phyloP scores from a whole-genome alignment of 2,329 filamentous ascomycete genomes.

The Alternaria ethzedia region DNA sequence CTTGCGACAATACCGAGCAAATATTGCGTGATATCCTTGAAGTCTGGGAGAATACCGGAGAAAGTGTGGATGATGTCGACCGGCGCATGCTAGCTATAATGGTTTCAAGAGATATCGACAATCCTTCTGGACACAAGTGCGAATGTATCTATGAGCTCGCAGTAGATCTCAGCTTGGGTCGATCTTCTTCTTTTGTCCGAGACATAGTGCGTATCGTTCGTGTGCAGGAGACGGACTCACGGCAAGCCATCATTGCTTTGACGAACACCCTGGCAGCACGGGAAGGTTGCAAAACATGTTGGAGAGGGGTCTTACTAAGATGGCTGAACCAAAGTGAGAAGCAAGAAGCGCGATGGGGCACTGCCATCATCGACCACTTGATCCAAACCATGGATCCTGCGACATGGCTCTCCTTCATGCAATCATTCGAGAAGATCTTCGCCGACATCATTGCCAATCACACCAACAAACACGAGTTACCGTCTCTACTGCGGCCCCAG shows the following conservation, averaged over 20 bases:
- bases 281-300: conserved; percentile 20
- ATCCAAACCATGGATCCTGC: conserved; percentile 22
- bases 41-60: conserved; percentile 25
- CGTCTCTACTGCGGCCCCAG: conserved; percentile 4
- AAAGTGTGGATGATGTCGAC: conserved; percentile 1
- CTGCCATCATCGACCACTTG: conserved; percentile 18
- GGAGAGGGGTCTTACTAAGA: conserved; percentile 28
- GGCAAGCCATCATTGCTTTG: conserved; percentile 23
- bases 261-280: conserved; percentile 19
- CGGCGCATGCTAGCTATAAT: conserved; percentile 26
- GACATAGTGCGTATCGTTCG: conserved; percentile 17
- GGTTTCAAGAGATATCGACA: conserved; percentile 9
- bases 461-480: conserved; percentile 11
- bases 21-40: conserved; percentile 23
- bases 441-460: conserved; percentile 8
- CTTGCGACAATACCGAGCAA: conserved; percentile 11
- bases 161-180: neutral
- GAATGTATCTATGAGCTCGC: conserved; percentile 29
- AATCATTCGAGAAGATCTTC: conserved; percentile 27
- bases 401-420: conserved; percentile 33
- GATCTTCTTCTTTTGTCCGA: conserved; percentile 17
- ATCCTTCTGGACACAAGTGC: conserved; percentile 15
- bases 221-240: neutral
- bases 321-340: conserved; percentile 17
- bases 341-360: neutral